A percentile compares a stretch with the other conserved stretches of the same genome.
Evolutionary conservation across 2,329 filamentous ascomycete genomes (phyloP).

Genomic region (Fonsecaea monophora): DNA sequence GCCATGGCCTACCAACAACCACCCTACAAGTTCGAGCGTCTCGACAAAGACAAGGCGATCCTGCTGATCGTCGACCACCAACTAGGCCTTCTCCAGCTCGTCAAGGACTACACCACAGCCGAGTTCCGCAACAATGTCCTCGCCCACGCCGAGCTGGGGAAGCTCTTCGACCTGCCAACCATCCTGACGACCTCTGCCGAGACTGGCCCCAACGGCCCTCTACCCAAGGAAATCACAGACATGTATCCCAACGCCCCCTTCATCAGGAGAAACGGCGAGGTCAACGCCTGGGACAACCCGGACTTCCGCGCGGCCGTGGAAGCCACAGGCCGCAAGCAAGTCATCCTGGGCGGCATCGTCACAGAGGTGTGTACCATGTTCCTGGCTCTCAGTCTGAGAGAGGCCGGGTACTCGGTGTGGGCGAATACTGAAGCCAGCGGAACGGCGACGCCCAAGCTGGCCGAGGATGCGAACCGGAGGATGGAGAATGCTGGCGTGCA

Average conservation of each 20-base stretch:
- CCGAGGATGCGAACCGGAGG: conserved; percentile 50
- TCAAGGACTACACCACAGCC: conserved; percentile 70
- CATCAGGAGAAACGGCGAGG: conserved; percentile 72
- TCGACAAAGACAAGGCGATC: conserved; percentile 37
- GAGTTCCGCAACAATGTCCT: conserved; percentile 72
- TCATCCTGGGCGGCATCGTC: conserved; percentile 74
- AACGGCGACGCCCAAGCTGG: conserved; percentile 67
- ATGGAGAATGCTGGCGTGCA: conserved; percentile 47
- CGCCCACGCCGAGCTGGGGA: conserved; percentile 70
- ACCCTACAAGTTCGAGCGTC: conserved; percentile 32
- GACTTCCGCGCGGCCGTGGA: conserved; percentile 71
- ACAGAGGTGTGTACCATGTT: conserved; percentile 76
- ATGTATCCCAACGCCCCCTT: conserved; percentile 72
- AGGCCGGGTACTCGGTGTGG: conserved; percentile 75
- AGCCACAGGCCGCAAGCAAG: conserved; percentile 70
- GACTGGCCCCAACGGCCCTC: conserved; percentile 71
- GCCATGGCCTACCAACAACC: conserved; percentile 12
- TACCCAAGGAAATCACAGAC: conserved; percentile 72
- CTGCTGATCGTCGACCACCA: conserved; percentile 45
- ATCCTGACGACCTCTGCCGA: conserved; percentile 75
- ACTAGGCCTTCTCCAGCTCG: conserved; percentile 50
- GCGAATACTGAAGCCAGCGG: conserved; percentile 75
- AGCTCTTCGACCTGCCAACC: conserved; percentile 71
- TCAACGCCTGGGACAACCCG: conserved; percentile 77
- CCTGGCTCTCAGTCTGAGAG: conserved; percentile 72